These are phyloP conservation scores for Aspergillus ochraceoroseus DNA, from an alignment of 2,329 filamentous ascomycete genomes.

Conservation along the genomic window DNA sequence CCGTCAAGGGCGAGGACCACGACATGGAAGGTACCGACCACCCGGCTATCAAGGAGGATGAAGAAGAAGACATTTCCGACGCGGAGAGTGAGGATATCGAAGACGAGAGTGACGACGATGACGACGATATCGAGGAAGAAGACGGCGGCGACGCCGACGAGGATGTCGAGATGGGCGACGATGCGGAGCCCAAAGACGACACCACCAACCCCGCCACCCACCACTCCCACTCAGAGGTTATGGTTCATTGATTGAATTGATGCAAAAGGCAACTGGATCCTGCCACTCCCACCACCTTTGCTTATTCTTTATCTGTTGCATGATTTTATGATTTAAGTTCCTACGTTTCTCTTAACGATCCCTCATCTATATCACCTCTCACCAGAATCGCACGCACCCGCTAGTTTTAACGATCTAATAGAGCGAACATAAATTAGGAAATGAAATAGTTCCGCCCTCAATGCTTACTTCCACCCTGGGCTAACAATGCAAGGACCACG, in stretches of 20 bases:
- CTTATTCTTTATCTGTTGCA: constrained; percentile 19
- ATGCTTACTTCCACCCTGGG: not conserved
- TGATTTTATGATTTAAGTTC: constrained; percentile 32
- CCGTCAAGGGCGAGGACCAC: constrained; percentile 53
- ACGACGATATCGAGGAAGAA: constrained; percentile 63
- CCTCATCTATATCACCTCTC: constrained; percentile 16
- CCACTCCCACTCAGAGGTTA: constrained; percentile 41
- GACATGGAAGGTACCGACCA: constrained; percentile 70
- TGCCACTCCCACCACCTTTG: not conserved
- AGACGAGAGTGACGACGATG: constrained; percentile 68
- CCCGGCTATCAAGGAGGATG: constrained; percentile 44
- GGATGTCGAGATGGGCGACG: constrained; percentile 56
- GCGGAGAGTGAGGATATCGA: constrained; percentile 75
- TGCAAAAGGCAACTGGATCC: too few relatives aligned
- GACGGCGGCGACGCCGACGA: constrained; percentile 56
- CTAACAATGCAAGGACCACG: constrained; percentile 9
- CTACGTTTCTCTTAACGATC: constrained; percentile 25
- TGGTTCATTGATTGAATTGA: constrained; percentile 42
- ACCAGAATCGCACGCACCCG: constrained; percentile 13
- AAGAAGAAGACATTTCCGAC: constrained; percentile 66
- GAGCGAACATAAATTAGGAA: constrained; percentile 19
- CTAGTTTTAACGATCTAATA: constrained; percentile 27
- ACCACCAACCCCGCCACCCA: constrained; percentile 31
- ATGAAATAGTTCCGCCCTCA: constrained; percentile 6
- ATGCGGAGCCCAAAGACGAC: constrained; percentile 42